Conservation (phyloP, 495 filamentous ascomycete genomes). For the Hypoxylon crocopeplum region DNA sequence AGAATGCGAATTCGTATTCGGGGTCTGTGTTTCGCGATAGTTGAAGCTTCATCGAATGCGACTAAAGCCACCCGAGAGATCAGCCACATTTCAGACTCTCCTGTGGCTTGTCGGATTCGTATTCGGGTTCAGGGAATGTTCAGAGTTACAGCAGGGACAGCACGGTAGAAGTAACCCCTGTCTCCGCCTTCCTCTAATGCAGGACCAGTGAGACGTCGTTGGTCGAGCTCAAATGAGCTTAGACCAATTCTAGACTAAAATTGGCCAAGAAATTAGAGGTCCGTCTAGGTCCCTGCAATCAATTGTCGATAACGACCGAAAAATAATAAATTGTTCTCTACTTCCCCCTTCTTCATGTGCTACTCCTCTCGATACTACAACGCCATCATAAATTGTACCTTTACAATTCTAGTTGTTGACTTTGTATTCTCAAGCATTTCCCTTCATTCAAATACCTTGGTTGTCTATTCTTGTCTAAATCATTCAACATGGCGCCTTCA, state of each 20-base stretch:
- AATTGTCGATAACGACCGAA: constrained; percentile 30
- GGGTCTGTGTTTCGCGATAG: background rate
- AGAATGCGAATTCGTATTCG: constrained; percentile 32
- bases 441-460: background rate
- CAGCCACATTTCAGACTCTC: background rate
- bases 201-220: constrained; percentile 9
- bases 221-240: constrained; percentile 7
- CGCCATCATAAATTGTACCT: constrained; percentile 1
- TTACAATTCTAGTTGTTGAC: background rate
- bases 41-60: too few relatives aligned
- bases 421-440: background rate
- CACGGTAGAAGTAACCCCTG: too few relatives aligned
- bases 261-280: constrained; percentile 30
- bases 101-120: constrained; percentile 40
- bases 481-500: constrained; percentile 68
- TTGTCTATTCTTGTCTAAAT: background rate
- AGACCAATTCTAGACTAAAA: constrained; percentile 15
- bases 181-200: constrained; percentile 24
- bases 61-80: too few relatives aligned
- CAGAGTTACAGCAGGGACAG: too few relatives aligned
- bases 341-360: constrained; percentile 11
- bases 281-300: constrained; percentile 3
- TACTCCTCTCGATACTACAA: constrained; percentile 3
- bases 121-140: constrained; percentile 38
- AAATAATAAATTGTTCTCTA: constrained; percentile 33